Conservation (phyloP, 2,329 filamentous ascomycete species). For the Chalaropsis ovoidea region DNA sequence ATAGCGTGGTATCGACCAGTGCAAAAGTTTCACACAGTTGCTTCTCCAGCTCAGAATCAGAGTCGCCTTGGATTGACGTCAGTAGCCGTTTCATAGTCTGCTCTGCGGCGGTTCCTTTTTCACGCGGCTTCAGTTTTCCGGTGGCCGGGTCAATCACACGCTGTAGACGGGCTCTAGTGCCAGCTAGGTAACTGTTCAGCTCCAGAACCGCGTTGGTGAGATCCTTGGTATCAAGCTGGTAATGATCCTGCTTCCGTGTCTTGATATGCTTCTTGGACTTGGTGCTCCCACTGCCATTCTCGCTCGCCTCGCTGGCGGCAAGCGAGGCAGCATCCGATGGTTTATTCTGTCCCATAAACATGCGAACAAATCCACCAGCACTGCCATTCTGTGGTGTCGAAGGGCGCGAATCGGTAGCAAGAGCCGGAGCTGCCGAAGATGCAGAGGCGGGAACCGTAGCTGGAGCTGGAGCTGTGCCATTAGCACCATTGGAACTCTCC, state of each 20-base stretch:
- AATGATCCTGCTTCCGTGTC: slow-evolving; percentile 41
- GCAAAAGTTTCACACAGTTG: slow-evolving; percentile 67
- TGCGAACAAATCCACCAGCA: slow-evolving; percentile 42
- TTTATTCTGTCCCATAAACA: slow-evolving; percentile 37
- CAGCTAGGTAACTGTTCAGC: slow-evolving; percentile 77
- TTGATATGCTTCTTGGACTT: slow-evolving; percentile 31
- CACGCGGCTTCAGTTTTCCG: slow-evolving; percentile 48
- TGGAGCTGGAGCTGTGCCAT: background rate
- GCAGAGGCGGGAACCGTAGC: background rate
- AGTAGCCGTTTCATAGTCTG: slow-evolving; percentile 41
- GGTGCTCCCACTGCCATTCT: slow-evolving; percentile 41
- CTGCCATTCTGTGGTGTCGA: slow-evolving; percentile 28
- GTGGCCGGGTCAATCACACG: slow-evolving; percentile 52
- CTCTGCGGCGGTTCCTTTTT: slow-evolving; percentile 38
- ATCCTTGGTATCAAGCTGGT: slow-evolving; percentile 64
- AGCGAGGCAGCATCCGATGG: slow-evolving; percentile 30
- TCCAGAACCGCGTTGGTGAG: slow-evolving; percentile 71
- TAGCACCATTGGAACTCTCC: slow-evolving; percentile 10
- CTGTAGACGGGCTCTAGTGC: slow-evolving; percentile 61
- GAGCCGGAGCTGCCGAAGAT: background rate
- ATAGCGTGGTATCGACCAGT: slow-evolving; percentile 86
- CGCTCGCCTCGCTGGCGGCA: slow-evolving; percentile 43
- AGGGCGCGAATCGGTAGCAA: slow-evolving; percentile 17
- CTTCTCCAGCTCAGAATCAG: slow-evolving; percentile 54
- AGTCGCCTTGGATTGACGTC: slow-evolving; percentile 42